Conservation (phyloP, 371 early-diverging fungal species). For the Apophysomyces trapeziformis region DNA sequence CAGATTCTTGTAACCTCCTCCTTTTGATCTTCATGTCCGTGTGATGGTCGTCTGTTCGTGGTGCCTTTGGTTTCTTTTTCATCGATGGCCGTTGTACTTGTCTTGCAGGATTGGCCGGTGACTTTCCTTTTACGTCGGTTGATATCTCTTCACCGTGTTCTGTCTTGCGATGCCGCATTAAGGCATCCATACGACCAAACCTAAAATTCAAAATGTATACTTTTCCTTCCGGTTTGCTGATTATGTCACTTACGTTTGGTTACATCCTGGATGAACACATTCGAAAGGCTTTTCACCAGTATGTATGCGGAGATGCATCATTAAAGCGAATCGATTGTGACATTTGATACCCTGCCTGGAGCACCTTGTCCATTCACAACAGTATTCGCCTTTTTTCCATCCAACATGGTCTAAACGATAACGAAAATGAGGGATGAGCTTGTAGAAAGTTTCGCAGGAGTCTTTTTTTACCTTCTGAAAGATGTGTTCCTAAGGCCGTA, state of each 20-base stretch:
- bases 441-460: background rate
- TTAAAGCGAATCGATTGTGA: constrained; percentile 67
- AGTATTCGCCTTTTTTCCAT: constrained; percentile 65
- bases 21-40: constrained; percentile 1
- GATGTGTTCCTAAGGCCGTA: constrained; percentile 52
- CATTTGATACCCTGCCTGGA: constrained; percentile 61
- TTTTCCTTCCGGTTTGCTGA: background rate
- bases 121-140: constrained; percentile 6
- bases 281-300: constrained; percentile 74
- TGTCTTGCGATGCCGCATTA: constrained; percentile 35
- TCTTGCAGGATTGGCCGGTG: constrained; percentile 3
- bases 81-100: constrained; percentile 7
- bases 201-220: constrained; percentile 21
- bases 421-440: background rate
- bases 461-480: constrained; percentile 48
- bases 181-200: constrained; percentile 52
- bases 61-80: constrained; percentile 9
- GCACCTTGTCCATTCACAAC: constrained; percentile 68
- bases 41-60: background rate
- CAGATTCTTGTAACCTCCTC: constrained; percentile 5
- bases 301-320: constrained; percentile 71
- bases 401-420: constrained; percentile 60
- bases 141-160: constrained; percentile 29
- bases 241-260: constrained; percentile 41
- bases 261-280: constrained; percentile 49